Conservation (phyloP, 441 rosid species). For the Gossypium trilobum region DNA sequence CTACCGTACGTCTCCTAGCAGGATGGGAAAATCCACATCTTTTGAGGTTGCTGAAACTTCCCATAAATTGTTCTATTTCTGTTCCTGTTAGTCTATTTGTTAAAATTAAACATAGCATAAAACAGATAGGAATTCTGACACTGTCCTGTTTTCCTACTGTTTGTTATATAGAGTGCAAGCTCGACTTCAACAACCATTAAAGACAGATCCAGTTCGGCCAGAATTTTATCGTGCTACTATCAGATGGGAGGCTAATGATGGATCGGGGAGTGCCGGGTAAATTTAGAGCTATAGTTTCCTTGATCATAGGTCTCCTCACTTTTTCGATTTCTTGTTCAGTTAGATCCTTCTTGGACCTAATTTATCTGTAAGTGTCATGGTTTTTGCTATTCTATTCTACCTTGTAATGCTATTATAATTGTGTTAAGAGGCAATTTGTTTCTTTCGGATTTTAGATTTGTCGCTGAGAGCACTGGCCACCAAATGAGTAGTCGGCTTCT, state of each 20-base stretch:
- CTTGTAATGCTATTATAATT: neutral
- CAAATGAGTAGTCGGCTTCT: constrained; percentile 85
- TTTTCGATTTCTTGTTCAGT: neutral
- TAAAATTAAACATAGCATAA: neutral
- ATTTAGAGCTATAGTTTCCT: constrained; percentile 16
- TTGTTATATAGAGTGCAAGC: constrained; percentile 51
- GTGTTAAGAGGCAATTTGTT: constrained; percentile 13
- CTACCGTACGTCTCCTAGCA: constrained; percentile 62
- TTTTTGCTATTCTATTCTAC: neutral
- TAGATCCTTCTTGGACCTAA: constrained; percentile 14
- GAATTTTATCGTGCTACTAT: constrained; percentile 74
- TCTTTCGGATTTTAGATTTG: constrained; percentile 46
- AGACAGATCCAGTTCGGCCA: constrained; percentile 49
- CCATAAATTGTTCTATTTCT: constrained; percentile 13
- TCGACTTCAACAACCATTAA: constrained; percentile 56
- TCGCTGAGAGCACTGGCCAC: constrained; percentile 89
- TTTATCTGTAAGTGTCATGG: neutral
- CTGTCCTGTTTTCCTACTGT: constrained; percentile 11
- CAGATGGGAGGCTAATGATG: constrained; percentile 73
- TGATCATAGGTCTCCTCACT: neutral
- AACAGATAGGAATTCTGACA: neutral
- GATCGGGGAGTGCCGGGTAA: constrained; percentile 81
- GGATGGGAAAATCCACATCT: constrained; percentile 80
- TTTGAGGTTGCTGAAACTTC: constrained; percentile 48
- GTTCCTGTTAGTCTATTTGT: neutral